Evolutionary conservation across 139 green algal genomes (phyloP).

Genomic region (Chlamydomonas sp.): DNA sequence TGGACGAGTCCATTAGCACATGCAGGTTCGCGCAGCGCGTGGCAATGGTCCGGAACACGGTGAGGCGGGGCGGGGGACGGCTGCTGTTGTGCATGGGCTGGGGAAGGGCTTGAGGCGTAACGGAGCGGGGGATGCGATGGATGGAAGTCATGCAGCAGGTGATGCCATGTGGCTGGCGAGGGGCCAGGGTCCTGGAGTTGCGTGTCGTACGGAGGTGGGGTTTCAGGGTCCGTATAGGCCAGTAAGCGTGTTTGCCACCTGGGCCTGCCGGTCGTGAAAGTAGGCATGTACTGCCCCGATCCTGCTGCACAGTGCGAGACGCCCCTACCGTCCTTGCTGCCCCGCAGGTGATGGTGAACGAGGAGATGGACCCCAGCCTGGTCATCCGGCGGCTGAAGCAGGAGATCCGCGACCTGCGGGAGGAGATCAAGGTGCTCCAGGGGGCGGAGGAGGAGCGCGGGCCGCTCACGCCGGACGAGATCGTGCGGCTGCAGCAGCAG

Average conservation of each 20-base stretch:
- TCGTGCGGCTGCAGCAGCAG: slow-evolving; percentile 62
- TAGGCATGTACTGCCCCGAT: no score
- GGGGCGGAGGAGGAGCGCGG: slow-evolving; percentile 63
- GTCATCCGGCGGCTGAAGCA: slow-evolving; percentile 83
- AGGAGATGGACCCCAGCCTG: slow-evolving; percentile 87
- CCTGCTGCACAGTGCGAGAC: no score
- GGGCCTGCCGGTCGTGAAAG: no score
- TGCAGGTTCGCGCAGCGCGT: slow-evolving; percentile 95
- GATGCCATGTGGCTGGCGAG: no score
- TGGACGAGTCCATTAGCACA: slow-evolving; percentile 92
- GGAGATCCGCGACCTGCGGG: slow-evolving; percentile 77
- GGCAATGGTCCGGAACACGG: slow-evolving; percentile 86
- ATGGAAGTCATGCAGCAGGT: no score
- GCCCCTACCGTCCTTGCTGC: neutral
- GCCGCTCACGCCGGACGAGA: slow-evolving; percentile 75
- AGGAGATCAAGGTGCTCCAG: slow-evolving; percentile 80
- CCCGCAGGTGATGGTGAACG: slow-evolving; percentile 81
- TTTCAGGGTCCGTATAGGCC: no score
- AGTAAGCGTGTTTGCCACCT: no score
- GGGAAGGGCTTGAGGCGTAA: neutral
- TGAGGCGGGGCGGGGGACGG: slow-evolving; percentile 19
- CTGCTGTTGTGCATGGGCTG: neutral
- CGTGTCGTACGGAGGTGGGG: no score
- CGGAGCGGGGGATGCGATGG: neutral
- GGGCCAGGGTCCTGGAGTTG: no score